These are phyloP conservation scores for Ilyonectria robusta DNA, from an alignment of 2,329 filamentous ascomycete species.

Conservation along the genomic window DNA sequence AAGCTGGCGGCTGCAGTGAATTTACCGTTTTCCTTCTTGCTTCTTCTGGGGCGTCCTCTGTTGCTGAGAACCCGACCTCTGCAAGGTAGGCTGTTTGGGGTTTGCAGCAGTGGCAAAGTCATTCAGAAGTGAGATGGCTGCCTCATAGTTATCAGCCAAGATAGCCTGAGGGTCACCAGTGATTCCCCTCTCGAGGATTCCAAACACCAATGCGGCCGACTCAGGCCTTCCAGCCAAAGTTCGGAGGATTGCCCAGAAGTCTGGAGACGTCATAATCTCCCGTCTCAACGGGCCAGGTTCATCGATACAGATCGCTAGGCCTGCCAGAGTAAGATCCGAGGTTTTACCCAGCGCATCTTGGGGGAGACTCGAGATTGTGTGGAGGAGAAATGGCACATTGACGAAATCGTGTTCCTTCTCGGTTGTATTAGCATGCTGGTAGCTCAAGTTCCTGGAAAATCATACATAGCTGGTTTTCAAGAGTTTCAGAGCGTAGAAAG, in stretches of 20 bases:
- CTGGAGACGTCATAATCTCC: constrained; percentile 95
- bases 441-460: constrained; percentile 30
- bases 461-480: constrained; percentile 88
- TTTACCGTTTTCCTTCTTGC: constrained; percentile 48
- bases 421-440: constrained; percentile 38
- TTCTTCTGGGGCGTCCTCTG: constrained; percentile 51
- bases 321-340: constrained; percentile 82
- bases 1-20: not conserved
- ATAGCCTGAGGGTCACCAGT: constrained; percentile 84
- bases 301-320: constrained; percentile 84
- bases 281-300: constrained; percentile 84
- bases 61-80: constrained; percentile 70
- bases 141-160: constrained; percentile 95
- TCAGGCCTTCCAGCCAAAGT: constrained; percentile 78
- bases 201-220: constrained; percentile 84
- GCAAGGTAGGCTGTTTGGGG: constrained; percentile 78
- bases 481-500: constrained; percentile 88
- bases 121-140: constrained; percentile 85
- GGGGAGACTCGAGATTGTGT: constrained; percentile 90
- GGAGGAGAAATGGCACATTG: constrained; percentile 90
- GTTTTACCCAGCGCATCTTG: constrained; percentile 83
- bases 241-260: constrained; percentile 95
- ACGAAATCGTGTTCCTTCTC: constrained; percentile 88
- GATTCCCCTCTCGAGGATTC: constrained; percentile 85
- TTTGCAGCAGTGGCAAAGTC: constrained; percentile 90